phyloP scores from a whole-genome alignment of 2,329 filamentous ascomycete genomes.

The Cercospora sp. region DNA sequence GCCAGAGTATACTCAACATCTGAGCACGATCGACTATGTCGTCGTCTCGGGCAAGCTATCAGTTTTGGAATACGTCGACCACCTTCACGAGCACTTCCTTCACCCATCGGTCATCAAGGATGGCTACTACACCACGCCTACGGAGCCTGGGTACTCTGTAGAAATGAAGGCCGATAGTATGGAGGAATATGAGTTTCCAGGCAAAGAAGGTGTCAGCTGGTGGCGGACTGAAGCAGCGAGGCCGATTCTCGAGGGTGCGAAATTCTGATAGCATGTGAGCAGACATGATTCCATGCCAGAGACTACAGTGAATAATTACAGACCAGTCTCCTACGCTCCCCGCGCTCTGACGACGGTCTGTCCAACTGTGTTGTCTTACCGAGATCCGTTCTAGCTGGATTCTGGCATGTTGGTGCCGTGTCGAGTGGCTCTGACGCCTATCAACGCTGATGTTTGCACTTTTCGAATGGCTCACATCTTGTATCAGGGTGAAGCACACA shows the following conservation, averaged over 20 bases:
- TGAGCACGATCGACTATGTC: constrained; percentile 91
- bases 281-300: background rate
- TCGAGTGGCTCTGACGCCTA: background rate
- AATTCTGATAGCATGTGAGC: background rate
- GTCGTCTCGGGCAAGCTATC: constrained; percentile 73
- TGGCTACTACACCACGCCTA: constrained; percentile 85
- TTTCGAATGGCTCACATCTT: background rate
- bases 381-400: background rate
- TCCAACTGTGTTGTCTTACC: background rate
- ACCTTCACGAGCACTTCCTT: constrained; percentile 89
- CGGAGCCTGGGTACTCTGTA: constrained; percentile 81
- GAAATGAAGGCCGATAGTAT: constrained; percentile 91
- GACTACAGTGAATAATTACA: background rate
- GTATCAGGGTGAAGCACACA: too few species aligned
- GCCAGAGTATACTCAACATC: constrained; percentile 90
- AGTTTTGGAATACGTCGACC: constrained; percentile 87
- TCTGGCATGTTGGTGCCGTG: background rate
- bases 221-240: constrained; percentile 81
- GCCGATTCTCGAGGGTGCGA: constrained; percentile 64
- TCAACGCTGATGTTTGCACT: background rate
- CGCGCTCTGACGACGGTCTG: background rate
- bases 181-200: constrained; percentile 75
- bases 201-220: constrained; percentile 76
- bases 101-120: constrained; percentile 77
- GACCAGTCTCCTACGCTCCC: background rate